Percentiles rank a stretch among this genome's conserved stretches.
Conservation (phyloP, 305 asterid species). For the Fraxinus platypoda region DNA sequence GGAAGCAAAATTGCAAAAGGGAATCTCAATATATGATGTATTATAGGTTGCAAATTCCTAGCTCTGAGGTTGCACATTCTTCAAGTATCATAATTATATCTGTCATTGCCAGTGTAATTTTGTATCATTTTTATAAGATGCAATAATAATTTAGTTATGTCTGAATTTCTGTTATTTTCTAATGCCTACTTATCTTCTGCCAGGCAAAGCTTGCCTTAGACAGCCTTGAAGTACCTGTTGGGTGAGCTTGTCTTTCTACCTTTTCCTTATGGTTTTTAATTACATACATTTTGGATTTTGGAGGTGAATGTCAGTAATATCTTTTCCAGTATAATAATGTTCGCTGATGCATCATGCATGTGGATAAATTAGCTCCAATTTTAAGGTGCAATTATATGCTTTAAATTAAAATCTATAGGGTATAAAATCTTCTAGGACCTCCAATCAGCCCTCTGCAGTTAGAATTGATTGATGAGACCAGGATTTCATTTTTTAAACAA, state of each 20-base stretch:
- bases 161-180: background rate
- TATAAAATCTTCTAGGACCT: constrained; percentile 1
- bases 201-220: constrained; percentile 74
- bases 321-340: background rate
- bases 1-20: background rate
- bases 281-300: constrained; percentile 1
- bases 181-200: constrained; percentile 22
- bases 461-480: constrained; percentile 17
- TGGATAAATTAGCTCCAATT: constrained; percentile 10
- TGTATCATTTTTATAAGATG: constrained; percentile 1
- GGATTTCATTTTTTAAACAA: constrained; percentile 18
- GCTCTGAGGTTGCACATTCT: background rate
- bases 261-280: background rate
- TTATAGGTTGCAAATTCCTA: background rate
- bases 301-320: constrained; percentile 12
- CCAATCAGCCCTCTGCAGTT: constrained; percentile 1
- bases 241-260: constrained; percentile 38
- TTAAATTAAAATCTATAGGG: background rate
- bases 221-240: constrained; percentile 84
- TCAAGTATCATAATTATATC: background rate
- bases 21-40: background rate
- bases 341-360: background rate
- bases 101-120: constrained; percentile 5
- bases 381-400: constrained; percentile 2
- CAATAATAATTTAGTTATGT: background rate